Conservation (phyloP, 352 stramenopile genomes). For the Pythium guiyangense region DNA sequence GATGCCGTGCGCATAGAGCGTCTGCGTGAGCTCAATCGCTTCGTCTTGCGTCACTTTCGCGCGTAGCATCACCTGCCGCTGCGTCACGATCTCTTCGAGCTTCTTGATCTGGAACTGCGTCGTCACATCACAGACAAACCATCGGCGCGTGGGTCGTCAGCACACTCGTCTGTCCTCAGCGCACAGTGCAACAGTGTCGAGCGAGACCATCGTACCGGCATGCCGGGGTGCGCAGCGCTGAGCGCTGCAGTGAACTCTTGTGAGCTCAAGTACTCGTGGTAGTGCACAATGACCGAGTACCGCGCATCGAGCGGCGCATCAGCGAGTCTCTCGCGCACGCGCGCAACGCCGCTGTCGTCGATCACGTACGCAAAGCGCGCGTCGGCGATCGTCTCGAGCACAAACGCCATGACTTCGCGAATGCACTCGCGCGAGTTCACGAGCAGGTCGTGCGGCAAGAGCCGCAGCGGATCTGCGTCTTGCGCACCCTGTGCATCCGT, state of each 20-base stretch:
- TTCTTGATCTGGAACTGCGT: slow-evolving; percentile 79
- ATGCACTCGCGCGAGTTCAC: slow-evolving; percentile 58
- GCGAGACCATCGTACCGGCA: slow-evolving; percentile 36
- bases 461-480: slow-evolving; percentile 59
- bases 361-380: slow-evolving; percentile 55
- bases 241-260: slow-evolving; percentile 81
- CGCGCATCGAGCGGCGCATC: slow-evolving; percentile 53
- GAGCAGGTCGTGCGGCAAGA: slow-evolving; percentile 50
- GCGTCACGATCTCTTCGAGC: slow-evolving; percentile 64
- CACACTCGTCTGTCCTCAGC: background rate
- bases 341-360: slow-evolving; percentile 40
- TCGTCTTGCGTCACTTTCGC: slow-evolving; percentile 63
- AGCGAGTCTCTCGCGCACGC: slow-evolving; percentile 39
- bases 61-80: slow-evolving; percentile 72
- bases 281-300: slow-evolving; percentile 90
- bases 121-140: background rate
- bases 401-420: slow-evolving; percentile 59
- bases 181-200: background rate
- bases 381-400: slow-evolving; percentile 60
- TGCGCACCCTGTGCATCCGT: slow-evolving; percentile 54
- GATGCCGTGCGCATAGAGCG: slow-evolving; percentile 63
- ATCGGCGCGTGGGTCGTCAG: background rate
- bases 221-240: slow-evolving; percentile 61
- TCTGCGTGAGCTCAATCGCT: slow-evolving; percentile 63
- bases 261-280: slow-evolving; percentile 90